phyloP scores from a whole-genome alignment of 768 basidiomycete genomes.

The Tylopilus plumbeoviolaceoides region DNA sequence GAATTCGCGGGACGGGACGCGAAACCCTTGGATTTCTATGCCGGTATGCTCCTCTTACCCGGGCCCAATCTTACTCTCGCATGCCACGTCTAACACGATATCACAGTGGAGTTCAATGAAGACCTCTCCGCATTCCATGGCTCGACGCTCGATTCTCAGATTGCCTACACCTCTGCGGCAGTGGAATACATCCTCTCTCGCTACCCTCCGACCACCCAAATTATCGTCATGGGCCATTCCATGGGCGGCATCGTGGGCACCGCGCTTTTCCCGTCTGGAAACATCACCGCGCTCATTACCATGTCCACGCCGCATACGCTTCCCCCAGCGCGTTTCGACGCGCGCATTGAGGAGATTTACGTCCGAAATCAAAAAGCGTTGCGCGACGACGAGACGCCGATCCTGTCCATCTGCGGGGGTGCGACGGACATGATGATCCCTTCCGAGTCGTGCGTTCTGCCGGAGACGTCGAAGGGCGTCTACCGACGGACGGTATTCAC shows the following conservation, averaged over 20 bases:
- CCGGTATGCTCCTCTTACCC: constrained; percentile 47
- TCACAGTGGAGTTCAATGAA: constrained; percentile 86
- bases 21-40: constrained; percentile 78
- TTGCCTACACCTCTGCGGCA: constrained; percentile 64
- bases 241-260: constrained; percentile 96
- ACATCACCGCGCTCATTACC: constrained; percentile 82
- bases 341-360: constrained; percentile 75
- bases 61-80: not conserved
- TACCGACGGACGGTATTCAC: constrained; percentile 75
- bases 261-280: constrained; percentile 61
- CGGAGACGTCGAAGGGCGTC: constrained; percentile 22
- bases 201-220: constrained; percentile 59
- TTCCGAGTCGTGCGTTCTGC: constrained; percentile 80
- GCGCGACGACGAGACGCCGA: constrained; percentile 48
- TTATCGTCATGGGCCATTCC: constrained; percentile 88
- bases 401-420: constrained; percentile 88
- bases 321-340: constrained; percentile 86
- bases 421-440: constrained; percentile 89
- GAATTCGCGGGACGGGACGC: constrained; percentile 46
- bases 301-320: constrained; percentile 92
- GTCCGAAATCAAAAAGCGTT: constrained; percentile 39
- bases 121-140: constrained; percentile 96
- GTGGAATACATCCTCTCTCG: constrained; percentile 75
- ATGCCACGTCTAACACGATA: not conserved
- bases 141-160: constrained; percentile 80